Conservation (phyloP, 108 stramenopile species). For the Discostella stelligeroides region DNA sequence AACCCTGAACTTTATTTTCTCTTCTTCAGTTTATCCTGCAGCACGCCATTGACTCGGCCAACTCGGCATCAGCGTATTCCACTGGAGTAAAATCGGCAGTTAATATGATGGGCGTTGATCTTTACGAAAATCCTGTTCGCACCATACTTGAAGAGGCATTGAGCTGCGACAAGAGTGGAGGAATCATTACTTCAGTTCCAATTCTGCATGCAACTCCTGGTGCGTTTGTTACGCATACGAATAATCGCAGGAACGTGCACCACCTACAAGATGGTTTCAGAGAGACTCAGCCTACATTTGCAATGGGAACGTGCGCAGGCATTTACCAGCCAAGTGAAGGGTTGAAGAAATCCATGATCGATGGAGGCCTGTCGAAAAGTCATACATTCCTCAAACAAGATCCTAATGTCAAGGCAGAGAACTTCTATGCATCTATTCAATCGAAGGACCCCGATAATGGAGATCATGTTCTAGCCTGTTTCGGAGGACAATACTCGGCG, state of each 20-base stretch:
- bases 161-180: slow-evolving; percentile 57
- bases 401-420: slow-evolving; percentile 41
- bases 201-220: slow-evolving; percentile 66
- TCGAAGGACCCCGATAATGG: slow-evolving; percentile 55
- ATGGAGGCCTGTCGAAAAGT: slow-evolving; percentile 34
- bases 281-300: slow-evolving; percentile 53
- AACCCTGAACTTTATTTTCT: slow-evolving; percentile 26
- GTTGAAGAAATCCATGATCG: slow-evolving; percentile 38
- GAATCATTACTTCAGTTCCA: slow-evolving; percentile 61
- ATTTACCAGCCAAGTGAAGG: slow-evolving; percentile 40
- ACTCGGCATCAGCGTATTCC: slow-evolving; percentile 49
- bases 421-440: slow-evolving; percentile 45
- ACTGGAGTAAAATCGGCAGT: slow-evolving; percentile 58
- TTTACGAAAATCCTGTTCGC: slow-evolving; percentile 56
- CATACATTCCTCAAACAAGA: slow-evolving; percentile 55
- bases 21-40: slow-evolving; percentile 57
- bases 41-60: slow-evolving; percentile 68
- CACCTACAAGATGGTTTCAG: slow-evolving; percentile 35
- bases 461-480: slow-evolving; percentile 56
- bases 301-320: slow-evolving; percentile 45
- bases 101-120: slow-evolving; percentile 45
- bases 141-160: slow-evolving; percentile 61
- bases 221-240: slow-evolving; percentile 54
- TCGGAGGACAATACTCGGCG: slow-evolving; percentile 45
- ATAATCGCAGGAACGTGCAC: slow-evolving; percentile 42